Evolutionary conservation across 1,284 basidiomycete genomes (phyloP).

Genomic region (Ustilago loliicola): DNA sequence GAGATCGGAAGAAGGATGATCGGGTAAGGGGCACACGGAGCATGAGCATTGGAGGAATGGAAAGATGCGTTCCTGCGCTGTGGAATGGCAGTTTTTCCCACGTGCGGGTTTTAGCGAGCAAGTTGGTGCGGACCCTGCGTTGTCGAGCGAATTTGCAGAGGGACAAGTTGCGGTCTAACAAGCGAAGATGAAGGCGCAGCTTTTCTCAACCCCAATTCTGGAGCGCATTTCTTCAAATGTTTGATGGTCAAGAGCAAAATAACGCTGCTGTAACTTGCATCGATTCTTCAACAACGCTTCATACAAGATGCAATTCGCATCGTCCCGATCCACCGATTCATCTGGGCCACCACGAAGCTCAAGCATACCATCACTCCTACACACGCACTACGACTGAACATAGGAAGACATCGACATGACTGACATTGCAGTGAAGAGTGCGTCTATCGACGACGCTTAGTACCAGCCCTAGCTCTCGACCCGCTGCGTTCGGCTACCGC

Average conservation of each 20-base stretch:
- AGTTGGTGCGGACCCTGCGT: neutral
- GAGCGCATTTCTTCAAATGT: neutral
- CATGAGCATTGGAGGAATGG: neutral
- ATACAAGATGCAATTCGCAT: no score
- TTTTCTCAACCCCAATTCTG: neutral
- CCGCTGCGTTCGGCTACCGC: neutral
- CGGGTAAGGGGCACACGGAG: neutral
- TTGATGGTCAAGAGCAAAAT: no score
- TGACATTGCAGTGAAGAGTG: neutral
- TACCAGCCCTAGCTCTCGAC: constrained; percentile 14
- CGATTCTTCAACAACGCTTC: no score
- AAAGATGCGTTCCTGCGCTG: neutral
- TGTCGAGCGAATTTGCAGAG: neutral
- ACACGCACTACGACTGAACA: neutral
- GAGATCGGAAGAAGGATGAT: neutral
- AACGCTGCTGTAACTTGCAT: no score
- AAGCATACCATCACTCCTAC: neutral
- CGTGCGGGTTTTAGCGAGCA: neutral
- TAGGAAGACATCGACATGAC: neutral
- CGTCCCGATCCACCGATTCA: neutral
- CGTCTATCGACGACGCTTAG: constrained; percentile 25
- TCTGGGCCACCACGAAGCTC: neutral
- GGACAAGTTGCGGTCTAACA: neutral
- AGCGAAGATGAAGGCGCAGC: neutral
- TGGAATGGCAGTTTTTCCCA: neutral